Evolutionary conservation across 768 basidiomycete species (phyloP).

Genomic region (Pleurotus salmoneostramineus): DNA sequence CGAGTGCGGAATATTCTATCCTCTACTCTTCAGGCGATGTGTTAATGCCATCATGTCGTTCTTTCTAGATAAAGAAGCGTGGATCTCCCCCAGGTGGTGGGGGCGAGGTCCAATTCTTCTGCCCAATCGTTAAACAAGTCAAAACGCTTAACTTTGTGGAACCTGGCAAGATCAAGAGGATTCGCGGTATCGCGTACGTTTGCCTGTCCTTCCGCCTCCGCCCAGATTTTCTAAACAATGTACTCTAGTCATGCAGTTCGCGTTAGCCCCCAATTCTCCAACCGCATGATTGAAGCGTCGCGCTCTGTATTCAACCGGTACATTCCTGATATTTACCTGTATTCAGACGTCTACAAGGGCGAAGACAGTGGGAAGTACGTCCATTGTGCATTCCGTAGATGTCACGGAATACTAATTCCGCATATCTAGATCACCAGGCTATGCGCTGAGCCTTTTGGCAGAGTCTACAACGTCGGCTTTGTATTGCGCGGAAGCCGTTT

Average conservation of each 20-base stretch:
- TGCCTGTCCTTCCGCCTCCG: not conserved
- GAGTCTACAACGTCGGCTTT: constrained; percentile 90
- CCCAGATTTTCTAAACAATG: not conserved
- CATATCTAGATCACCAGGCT: constrained; percentile 82
- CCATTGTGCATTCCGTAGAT: not conserved
- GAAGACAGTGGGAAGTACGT: constrained; percentile 95
- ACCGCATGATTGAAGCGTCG: constrained; percentile 94
- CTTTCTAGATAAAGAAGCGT: constrained; percentile 84
- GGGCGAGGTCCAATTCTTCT: constrained; percentile 91
- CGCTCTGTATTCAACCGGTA: constrained; percentile 92
- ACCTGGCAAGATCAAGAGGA: constrained; percentile 87
- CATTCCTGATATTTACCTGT: constrained; percentile 97
- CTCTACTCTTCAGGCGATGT: constrained; percentile 11
- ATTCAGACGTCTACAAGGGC: constrained; percentile 97
- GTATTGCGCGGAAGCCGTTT: constrained; percentile 84
- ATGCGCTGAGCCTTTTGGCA: constrained; percentile 85
- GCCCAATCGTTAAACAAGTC: constrained; percentile 85
- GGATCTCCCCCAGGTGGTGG: constrained; percentile 89
- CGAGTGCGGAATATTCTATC: constrained; percentile 39
- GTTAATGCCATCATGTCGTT: not conserved
- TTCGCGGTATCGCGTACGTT: constrained; percentile 91
- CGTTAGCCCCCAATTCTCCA: constrained; percentile 95
- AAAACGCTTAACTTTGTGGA: constrained; percentile 93
- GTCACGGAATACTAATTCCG: not conserved
- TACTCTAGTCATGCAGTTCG: constrained; percentile 83